A percentile compares a stretch with the other conserved stretches of the same genome.
Evolutionary conservation across 1,284 basidiomycete genomes (phyloP).

Genomic region (Melanopsichium pennsylvanicum): DNA sequence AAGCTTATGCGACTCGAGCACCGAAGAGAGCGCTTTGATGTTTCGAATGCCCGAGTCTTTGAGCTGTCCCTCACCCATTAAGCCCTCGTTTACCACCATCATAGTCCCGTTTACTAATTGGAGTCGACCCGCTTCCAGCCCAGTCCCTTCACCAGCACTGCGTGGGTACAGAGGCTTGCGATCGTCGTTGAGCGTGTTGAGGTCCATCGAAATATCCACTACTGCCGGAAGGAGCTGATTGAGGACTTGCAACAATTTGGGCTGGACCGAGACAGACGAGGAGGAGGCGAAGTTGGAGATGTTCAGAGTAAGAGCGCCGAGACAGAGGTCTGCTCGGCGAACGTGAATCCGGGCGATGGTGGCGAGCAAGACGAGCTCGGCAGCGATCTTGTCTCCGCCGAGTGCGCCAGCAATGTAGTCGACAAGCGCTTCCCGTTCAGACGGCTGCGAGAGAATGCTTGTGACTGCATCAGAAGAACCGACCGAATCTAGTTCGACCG

Average conservation of each 20-base stretch:
- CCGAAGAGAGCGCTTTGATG: constrained; percentile 75
- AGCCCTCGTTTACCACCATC: constrained; percentile 75
- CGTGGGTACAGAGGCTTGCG: constrained; percentile 64
- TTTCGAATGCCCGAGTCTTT: constrained; percentile 76
- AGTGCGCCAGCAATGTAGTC: constrained; percentile 41
- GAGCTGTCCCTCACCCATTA: constrained; percentile 75
- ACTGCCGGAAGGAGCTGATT: constrained; percentile 70
- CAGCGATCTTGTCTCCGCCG: constrained; percentile 68
- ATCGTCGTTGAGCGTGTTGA: constrained; percentile 70
- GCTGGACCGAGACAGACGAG: constrained; percentile 69
- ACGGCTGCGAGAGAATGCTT: constrained; percentile 7
- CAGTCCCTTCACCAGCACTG: constrained; percentile 76
- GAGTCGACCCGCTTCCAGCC: constrained; percentile 77
- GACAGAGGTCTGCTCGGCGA: constrained; percentile 74
- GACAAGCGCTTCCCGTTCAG: constrained; percentile 30
- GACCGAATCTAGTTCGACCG: constrained; percentile 23
- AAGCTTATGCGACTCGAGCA: constrained; percentile 76
- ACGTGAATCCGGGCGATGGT: constrained; percentile 77
- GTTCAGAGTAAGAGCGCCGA: constrained; percentile 74
- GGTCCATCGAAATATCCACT: constrained; percentile 69
- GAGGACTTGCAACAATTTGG: constrained; percentile 70
- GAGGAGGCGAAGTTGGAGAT: constrained; percentile 62
- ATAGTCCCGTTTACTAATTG: constrained; percentile 76
- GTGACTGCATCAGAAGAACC: not conserved
- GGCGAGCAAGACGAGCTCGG: constrained; percentile 79